A percentile compares a stretch with the other conserved stretches of the same genome.
phyloP scores from a whole-genome alignment of 768 basidiomycete genomes.

The Lactarius tabidus region DNA sequence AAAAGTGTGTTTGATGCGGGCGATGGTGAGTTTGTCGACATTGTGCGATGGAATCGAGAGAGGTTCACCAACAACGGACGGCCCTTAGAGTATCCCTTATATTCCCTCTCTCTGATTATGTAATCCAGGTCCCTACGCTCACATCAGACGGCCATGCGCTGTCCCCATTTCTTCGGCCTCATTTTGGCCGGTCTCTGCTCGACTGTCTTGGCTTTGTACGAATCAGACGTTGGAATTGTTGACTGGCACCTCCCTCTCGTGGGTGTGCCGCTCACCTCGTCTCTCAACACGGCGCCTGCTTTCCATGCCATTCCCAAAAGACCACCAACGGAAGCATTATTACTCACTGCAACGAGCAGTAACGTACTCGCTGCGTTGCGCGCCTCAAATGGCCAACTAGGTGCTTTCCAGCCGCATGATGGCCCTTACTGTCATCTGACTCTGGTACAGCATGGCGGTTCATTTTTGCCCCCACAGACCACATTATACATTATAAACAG shows the following conservation, averaged over 20 bases:
- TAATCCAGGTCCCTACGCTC: background rate
- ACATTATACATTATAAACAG: slow-evolving; percentile 58
- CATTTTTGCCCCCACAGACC: slow-evolving; percentile 65
- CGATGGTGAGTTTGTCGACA: slow-evolving; percentile 28
- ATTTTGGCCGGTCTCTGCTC: slow-evolving; percentile 16
- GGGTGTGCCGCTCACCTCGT: slow-evolving; percentile 61
- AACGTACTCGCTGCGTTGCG: slow-evolving; percentile 79
- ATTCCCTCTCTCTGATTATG: slow-evolving; percentile 6
- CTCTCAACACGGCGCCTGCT: slow-evolving; percentile 50
- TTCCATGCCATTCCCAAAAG: slow-evolving; percentile 42
- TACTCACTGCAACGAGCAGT: slow-evolving; percentile 62
- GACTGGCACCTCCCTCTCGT: slow-evolving; percentile 85
- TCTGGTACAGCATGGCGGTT: slow-evolving; percentile 68
- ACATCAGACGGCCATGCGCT: background rate
- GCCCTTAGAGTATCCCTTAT: background rate
- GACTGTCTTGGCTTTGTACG: slow-evolving; percentile 49
- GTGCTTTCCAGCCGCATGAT: slow-evolving; percentile 39
- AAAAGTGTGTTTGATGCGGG: slow-evolving; percentile 47
- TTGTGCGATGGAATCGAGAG: slow-evolving; percentile 13
- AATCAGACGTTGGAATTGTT: slow-evolving; percentile 72
- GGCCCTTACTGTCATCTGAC: background rate
- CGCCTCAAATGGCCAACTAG: slow-evolving; percentile 61
- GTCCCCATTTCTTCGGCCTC: slow-evolving; percentile 11
- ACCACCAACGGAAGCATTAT: slow-evolving; percentile 39
- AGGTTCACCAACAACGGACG: background rate